Conservation (phyloP, 345 rosid genomes). For the Syzygium aqueum region DNA sequence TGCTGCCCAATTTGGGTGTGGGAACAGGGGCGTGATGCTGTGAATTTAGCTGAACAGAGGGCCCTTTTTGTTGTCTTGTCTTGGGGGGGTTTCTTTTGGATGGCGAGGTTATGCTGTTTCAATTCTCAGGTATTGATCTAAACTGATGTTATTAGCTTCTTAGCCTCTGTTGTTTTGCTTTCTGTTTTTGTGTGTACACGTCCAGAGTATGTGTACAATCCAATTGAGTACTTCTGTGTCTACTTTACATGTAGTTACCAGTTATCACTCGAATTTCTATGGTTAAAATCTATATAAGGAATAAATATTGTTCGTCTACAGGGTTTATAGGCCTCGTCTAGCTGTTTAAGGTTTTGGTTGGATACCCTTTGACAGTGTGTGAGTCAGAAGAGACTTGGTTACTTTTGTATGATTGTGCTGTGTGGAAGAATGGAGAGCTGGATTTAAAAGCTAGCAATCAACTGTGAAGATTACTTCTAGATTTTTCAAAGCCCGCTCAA, state of each 20-base stretch:
- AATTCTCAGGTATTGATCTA: neutral
- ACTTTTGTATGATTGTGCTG: neutral
- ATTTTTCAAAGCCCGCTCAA: neutral
- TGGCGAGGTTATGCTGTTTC: conserved; percentile 3
- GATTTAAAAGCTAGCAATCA: neutral
- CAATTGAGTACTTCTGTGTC: neutral
- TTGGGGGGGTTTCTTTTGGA: neutral
- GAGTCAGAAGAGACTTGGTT: neutral
- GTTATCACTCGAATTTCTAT: neutral
- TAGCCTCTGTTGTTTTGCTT: neutral
- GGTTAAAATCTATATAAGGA: neutral
- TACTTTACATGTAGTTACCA: neutral
- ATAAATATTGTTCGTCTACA: neutral
- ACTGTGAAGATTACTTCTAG: neutral
- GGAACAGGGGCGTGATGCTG: neutral
- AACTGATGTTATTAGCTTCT: neutral
- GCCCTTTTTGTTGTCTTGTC: neutral
- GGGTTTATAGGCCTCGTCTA: neutral
- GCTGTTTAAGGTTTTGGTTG: neutral
- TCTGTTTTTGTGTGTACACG: neutral
- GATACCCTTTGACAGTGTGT: neutral
- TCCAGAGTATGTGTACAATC: neutral
- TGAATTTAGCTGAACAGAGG: neutral
- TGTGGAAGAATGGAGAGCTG: neutral
- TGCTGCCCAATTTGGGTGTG: neutral